phyloP scores from a whole-genome alignment of 2,329 filamentous ascomycete species.

The Monilinia aucupariae region DNA sequence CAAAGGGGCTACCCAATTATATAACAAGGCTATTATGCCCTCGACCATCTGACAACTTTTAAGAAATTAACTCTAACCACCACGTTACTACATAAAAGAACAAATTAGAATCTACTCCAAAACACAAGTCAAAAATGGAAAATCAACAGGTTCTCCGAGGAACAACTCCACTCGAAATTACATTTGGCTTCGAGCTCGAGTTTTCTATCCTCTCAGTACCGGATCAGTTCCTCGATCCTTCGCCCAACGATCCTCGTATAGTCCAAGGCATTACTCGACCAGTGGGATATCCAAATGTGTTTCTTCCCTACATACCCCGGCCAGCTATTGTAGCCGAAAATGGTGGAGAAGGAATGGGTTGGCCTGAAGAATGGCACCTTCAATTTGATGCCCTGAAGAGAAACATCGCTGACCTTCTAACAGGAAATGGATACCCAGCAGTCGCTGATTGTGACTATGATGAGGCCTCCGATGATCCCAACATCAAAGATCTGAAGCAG shows the following conservation, averaged over 20 bases:
- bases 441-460: background rate
- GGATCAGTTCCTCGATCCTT: background rate
- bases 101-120: background rate
- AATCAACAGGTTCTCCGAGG: background rate
- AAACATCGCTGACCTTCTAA: background rate
- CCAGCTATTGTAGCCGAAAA: background rate
- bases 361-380: background rate
- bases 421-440: background rate
- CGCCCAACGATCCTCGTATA: background rate
- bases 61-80: no score
- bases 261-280: background rate
- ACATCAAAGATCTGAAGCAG: background rate
- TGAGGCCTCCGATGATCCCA: no score
- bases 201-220: background rate
- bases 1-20: no score
- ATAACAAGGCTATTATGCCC: background rate
- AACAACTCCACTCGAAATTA: background rate
- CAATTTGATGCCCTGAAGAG: background rate
- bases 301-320: background rate
- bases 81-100: background rate
- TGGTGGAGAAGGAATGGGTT: background rate
- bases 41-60: background rate
- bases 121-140: background rate
- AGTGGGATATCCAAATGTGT: background rate
- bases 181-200: constrained; percentile 9